These are phyloP conservation scores for Hymenochaete sp. DNA, from an alignment of 1,284 basidiomycete genomes.

Conservation along the genomic window DNA sequence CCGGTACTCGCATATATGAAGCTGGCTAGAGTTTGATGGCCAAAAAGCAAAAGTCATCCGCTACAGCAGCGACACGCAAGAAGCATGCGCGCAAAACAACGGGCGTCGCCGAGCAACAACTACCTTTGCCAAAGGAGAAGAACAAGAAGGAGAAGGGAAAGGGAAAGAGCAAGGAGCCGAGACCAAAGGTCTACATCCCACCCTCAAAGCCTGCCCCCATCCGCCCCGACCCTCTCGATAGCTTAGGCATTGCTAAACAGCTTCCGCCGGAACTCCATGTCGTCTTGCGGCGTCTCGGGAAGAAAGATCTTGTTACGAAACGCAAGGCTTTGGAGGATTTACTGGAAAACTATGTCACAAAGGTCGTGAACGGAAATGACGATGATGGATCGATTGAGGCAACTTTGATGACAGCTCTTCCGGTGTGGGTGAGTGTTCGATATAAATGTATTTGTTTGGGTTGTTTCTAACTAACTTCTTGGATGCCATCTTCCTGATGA, in stretches of 20 bases:
- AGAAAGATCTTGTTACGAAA: conserved; percentile 90
- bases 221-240: conserved; percentile 86
- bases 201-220: conserved; percentile 81
- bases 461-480: conserved; percentile 8
- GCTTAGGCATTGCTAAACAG: conserved; percentile 69
- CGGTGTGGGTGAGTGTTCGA: conserved; percentile 85
- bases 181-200: conserved; percentile 75
- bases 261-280: conserved; percentile 81
- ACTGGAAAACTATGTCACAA: conserved; percentile 58
- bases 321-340: conserved; percentile 84
- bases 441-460: no score
- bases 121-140: conserved; percentile 30
- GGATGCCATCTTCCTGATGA: no score
- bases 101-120: conserved; percentile 25
- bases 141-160: conserved; percentile 41
- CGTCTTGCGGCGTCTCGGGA: conserved; percentile 72
- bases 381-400: conserved; percentile 27
- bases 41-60: conserved; percentile 63
- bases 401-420: conserved; percentile 57
- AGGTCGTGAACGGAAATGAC: conserved; percentile 32
- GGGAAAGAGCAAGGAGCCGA: conserved; percentile 59
- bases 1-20: no score
- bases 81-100: conserved; percentile 68
- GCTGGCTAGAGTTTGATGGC: conserved; percentile 29
- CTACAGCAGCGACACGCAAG: conserved; percentile 74